Percentiles rank a stretch among this genome's conserved stretches.
These are phyloP conservation scores for Kodamaea laetipori DNA, from an alignment of 805 yeast genomes.

Conservation along the genomic window DNA sequence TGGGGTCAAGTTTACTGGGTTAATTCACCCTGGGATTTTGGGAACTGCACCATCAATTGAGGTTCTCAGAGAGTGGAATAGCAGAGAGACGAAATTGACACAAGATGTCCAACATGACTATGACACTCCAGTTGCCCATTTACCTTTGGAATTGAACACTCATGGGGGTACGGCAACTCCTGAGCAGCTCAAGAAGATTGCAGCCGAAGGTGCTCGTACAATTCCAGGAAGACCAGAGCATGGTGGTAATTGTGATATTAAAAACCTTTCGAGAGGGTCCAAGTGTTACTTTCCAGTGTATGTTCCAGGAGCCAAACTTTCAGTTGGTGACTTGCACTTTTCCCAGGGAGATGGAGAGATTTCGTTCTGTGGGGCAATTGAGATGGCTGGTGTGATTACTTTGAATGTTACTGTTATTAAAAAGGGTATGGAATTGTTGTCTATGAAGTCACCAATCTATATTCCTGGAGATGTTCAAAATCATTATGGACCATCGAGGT, in stretches of 20 bases:
- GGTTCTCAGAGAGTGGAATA: constrained; percentile 47
- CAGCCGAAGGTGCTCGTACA: constrained; percentile 51
- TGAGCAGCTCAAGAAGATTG: constrained; percentile 31
- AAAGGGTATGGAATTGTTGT: constrained; percentile 42
- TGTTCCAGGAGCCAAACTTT: constrained; percentile 49
- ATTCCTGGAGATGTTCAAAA: constrained; percentile 52
- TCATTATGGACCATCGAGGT: constrained; percentile 50
- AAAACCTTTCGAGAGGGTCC: constrained; percentile 51
- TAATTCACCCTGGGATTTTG: constrained; percentile 54
- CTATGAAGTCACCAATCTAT: constrained; percentile 49
- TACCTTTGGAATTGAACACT: constrained; percentile 40
- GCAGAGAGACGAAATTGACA: constrained; percentile 42
- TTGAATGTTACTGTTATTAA: constrained; percentile 43
- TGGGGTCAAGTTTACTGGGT: constrained; percentile 50
- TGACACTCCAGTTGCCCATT: constrained; percentile 42
- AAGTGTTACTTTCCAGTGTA: constrained; percentile 50
- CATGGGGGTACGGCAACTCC: constrained; percentile 43
- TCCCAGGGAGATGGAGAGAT: constrained; percentile 58
- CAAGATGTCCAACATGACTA: constrained; percentile 32
- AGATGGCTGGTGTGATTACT: constrained; percentile 52
- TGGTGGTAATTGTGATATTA: constrained; percentile 58
- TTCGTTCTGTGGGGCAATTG: constrained; percentile 57
- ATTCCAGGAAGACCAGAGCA: constrained; percentile 56
- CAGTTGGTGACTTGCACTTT: constrained; percentile 53
- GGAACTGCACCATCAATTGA: constrained; percentile 53